Evolutionary conservation across 805 yeast species (phyloP), one percentile per base, ranked within the genome.

Genomic region (Candida coquimbonensis): DNA sequence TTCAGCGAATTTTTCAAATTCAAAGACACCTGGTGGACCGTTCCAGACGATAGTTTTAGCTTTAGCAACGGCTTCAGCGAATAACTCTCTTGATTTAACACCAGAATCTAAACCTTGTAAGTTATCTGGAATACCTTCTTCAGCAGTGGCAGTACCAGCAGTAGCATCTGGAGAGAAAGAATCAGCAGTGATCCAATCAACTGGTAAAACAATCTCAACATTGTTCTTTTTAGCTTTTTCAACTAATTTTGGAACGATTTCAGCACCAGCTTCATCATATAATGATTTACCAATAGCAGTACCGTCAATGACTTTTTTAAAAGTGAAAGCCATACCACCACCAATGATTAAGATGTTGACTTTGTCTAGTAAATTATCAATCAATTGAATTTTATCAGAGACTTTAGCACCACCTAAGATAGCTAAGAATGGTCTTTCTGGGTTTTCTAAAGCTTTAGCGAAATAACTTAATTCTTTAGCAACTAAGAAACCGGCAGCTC

Each of bases 1-100:
- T 50, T 71, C 71, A 59, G 96, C 84, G 67, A 93, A 93, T 63
- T 77, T 78, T 59, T 87, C 96, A 65, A 93, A 93, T 77, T 93
- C 99, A 69, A 93, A 93, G 61, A 93, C 99, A 79, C 99, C 99
- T 72, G 99, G 97, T 55, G 99, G 99, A 69, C 99, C 99, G 78
- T 93, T 93, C 99, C 99, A 93, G 67, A 93, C 93, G 63, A 93
- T 91, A 63, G 99, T 93, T 82, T 91, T 89, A 60, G 99, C 95
- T 72, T 83, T 77, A 55, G 85, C 84, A 60, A 93, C 87, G 54
- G 96, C 83, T 56, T 74, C 81, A 56, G 83, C 78, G 67, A 86
- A 93, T 59, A 85, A 77, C 70, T 81, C 77, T 63, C 80, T 75
- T 52, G 96, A 78, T 75, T 87, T 83, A 73, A 89, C 90, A 73